Conservation (phyloP, 805 yeast genomes). For the Pichia heedii region DNA sequence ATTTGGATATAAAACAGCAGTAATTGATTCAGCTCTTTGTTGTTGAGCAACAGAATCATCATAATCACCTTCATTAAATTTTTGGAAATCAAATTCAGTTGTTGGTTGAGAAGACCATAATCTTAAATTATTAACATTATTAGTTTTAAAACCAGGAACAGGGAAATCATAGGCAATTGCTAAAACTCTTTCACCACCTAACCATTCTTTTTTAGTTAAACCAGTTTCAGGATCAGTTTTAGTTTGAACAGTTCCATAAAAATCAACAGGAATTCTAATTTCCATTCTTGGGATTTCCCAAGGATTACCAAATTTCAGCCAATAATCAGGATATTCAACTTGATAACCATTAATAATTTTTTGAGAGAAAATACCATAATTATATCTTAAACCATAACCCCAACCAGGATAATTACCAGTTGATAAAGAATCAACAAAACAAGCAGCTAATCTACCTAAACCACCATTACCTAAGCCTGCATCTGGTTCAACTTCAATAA, state of each 20-base stretch:
- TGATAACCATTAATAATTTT: conserved; percentile 86
- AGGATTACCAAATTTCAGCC: conserved; percentile 83
- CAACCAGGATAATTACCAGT: conserved; percentile 86
- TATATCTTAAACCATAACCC: conserved; percentile 93
- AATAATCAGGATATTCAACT: conserved; percentile 90
- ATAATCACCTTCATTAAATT: conserved; percentile 89
- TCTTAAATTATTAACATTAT: conserved; percentile 79
- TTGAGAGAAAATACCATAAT: conserved; percentile 89
- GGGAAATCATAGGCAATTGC: conserved; percentile 92
- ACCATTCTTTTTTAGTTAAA: conserved; percentile 58
- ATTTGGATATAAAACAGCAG: conserved; percentile 89
- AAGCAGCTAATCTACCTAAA: conserved; percentile 87
- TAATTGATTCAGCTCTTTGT: conserved; percentile 84
- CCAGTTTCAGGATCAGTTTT: conserved; percentile 45
- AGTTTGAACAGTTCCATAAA: conserved; percentile 72
- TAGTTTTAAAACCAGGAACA: conserved; percentile 79
- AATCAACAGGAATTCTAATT: conserved; percentile 82
- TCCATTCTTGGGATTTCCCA: conserved; percentile 90
- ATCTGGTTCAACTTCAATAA: conserved; percentile 80
- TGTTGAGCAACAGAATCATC: conserved; percentile 74
- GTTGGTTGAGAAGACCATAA: conserved; percentile 89
- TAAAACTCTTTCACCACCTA: conserved; percentile 79
- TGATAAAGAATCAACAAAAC: conserved; percentile 82
- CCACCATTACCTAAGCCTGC: conserved; percentile 97
- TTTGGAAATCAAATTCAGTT: conserved; percentile 81